Evolutionary conservation across 495 filamentous ascomycete species (phyloP), one percentile per base, ranked within the genome.

Genomic region (Rostrohypoxylon terebratum): DNA sequence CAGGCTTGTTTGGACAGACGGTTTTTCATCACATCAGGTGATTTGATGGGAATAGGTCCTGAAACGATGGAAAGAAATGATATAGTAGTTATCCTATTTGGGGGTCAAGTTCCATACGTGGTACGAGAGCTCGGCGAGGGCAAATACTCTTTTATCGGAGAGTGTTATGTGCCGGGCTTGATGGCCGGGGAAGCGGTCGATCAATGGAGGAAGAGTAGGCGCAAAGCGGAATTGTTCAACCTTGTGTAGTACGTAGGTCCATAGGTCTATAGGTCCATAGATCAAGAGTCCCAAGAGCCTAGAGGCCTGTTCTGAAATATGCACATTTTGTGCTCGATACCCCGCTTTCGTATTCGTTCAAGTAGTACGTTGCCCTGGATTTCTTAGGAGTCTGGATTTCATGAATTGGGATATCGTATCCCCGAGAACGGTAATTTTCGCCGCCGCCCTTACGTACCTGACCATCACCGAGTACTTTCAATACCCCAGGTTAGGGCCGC

Each of bases 281-380:
- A 28, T 28, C 28, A 3, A 28, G 28, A 28, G 28, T 28, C 28
- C 0, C 28, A 28, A 5, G 6, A 28, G 28, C 21, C 31, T 28
- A 28, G 28, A 28, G 6, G 28, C 21, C 31, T 28, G 14, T 23
- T 33, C 36, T 18, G 40, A n/a, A 18, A n/a, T 47, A 16, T 21
- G 44, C 13, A 59, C 44, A 38, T 20, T 42, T 42, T 14, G 7
- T 31, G 33, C 16, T 28, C 53, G 31, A 28, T 33, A 38, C 58
- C 57, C 55, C 61, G 59, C 62, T 63, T 69, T 74, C 71, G 66
- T 74, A 74, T 74, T 69, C 63, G 71, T 69, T 64, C 59, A 63
- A 54, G 69, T 23, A 54, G 69, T 23, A 47, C 21, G 33, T 23
- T 44, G n/a, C 51, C 25, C 34, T 47, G 13, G 16, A 33, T n/a